Base-by-base conservation (phyloP, 2,329 filamentous ascomycete species). In the Beauveria brongniartii region DNA sequence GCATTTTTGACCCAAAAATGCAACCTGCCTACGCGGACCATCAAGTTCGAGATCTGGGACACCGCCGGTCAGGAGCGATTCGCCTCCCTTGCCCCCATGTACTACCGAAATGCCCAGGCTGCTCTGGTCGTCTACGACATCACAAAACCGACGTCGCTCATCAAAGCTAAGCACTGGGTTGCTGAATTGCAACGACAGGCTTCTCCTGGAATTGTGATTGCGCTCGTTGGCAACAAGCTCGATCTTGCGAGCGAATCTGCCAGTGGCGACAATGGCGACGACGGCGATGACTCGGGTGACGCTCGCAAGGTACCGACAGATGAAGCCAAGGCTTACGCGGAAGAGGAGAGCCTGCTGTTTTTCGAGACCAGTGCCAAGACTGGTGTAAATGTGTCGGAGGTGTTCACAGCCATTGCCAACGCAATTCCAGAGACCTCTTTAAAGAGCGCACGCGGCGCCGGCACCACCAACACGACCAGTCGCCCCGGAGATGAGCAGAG, bases 1-100 rank as follows among this genome's bases (percentile, higher is more conserved):
- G 94, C 94, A 65, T 99, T 99, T 79, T 80, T 99, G 67, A 99
- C 94, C 68, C 94, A 99, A 78, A 99, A 97, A 86, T 97, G 93
- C 80, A 94, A 91, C 71, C 89, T 97, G 47, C 93, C 93, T 40
- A 92, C 88, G 69, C 86, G 93, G 73, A 97, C 91, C 66, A 93
- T 93, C 80, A 91, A 91, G 75, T 93, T 93, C 72, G 90, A 93
- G 75, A 97, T 99, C 71, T 99, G 93, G 93, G 93, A 99, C 80
- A 97, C 93, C 18, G 93, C 94, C 48, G 93, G 93, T 72, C 93
- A 99, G 77, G 93, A 99, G 80, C 91, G 93, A 65, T 99, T 97
- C 73, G 93, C 93, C 69, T 95, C 90, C 56, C 85, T 97, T 63
- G 94, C 94, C 57, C 94, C 93, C 69, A 97, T 97, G 94, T 99